Base-by-base conservation (phyloP, 345 rosid genomes). In the Turritis glabra region DNA sequence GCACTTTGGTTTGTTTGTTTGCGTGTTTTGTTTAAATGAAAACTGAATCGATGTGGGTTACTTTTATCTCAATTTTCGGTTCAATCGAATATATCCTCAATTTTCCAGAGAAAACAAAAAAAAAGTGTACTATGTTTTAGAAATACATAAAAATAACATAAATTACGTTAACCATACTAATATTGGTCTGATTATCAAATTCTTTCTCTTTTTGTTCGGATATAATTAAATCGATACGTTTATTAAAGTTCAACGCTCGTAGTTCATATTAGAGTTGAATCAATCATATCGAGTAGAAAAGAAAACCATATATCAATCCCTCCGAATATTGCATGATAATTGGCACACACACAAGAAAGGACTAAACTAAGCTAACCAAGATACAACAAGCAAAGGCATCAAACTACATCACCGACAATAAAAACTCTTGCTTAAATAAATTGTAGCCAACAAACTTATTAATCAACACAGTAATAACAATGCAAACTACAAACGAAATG, bases 301-400 rank as follows among this genome's bases (percentile, higher is more conserved):
- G 5, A 64, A 32, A 54, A 22, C 8, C n/a, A 64, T 64, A 64
- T 43, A 64, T 18, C 6, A 22, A 55, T 33, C 40, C 54, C 48
- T 64, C 68, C 61, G 27, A 75, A 75, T 38, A 58, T 52, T 67
- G 50, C 21, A 75, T 58, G 46, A 75, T 57, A 57, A 58, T 41
- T 67, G 29, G 27, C 61, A 6, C 53, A n/a, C 64, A 64, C 9
- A 3, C 8, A 8, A 7, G 50, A 54, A 43, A 35, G 6, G 2
- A 32, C 30, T 65, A 55, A 72, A 25, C 78, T 46, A 74, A 27
- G 19, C 72, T 66, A 66, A 30, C 5, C 32, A 46, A 66, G 60
- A 50, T 66, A 18, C 27, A 65, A 66, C 35, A 58, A 58, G 12
- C 60, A 66, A 11, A 57, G 35, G 8, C 33, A 64, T 64, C 47